A percentile compares a stretch with the other conserved stretches of the same genome.
phyloP scores from a whole-genome alignment of 495 filamentous ascomycete genomes.

The Parathielavia hyrcaniae region DNA sequence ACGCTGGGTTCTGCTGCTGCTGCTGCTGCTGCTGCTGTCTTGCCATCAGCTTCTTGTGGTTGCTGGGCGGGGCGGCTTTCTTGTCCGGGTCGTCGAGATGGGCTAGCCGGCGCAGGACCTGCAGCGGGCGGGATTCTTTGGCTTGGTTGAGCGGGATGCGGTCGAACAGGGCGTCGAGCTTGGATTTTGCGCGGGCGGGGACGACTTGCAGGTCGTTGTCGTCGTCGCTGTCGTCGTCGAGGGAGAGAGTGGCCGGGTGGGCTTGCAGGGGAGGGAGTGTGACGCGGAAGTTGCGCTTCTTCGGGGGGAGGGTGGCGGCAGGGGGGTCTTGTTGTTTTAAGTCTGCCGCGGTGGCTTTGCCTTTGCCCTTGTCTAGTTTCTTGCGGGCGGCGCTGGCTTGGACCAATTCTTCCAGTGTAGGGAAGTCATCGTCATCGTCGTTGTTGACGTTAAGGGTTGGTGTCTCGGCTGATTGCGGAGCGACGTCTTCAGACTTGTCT shows the following conservation, averaged over 20 bases:
- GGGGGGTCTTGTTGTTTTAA: conserved; percentile 18
- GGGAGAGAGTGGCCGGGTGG: conserved; percentile 28
- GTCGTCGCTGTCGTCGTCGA: conserved; percentile 37
- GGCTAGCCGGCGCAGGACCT: conserved; percentile 64
- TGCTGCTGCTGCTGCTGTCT: conserved; percentile 31
- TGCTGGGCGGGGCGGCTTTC: conserved; percentile 15
- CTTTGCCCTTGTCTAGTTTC: conserved; percentile 51
- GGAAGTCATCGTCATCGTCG: conserved; percentile 29
- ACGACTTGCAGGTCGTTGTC: conserved; percentile 40
- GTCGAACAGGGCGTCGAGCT: conserved; percentile 59
- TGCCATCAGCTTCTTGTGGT: conserved; percentile 22
- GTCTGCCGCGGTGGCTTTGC: conserved; percentile 38
- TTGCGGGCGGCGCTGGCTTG: conserved; percentile 20
- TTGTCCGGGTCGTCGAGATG: conserved; percentile 57
- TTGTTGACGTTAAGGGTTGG: conserved; percentile 8
- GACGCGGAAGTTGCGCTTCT: conserved; percentile 40
- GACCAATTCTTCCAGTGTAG: conserved; percentile 30
- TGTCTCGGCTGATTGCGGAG: not conserved
- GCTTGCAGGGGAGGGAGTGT: conserved; percentile 34
- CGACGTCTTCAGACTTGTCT: conserved; percentile 9
- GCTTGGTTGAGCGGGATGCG: conserved; percentile 52
- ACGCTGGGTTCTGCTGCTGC: no score
- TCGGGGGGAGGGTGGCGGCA: conserved; percentile 19
- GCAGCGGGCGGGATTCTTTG: conserved; percentile 59
- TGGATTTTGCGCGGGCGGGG: conserved; percentile 32